Evolutionary conservation across 2,329 filamentous ascomycete genomes (phyloP).

Genomic region (Fusarium scirpi): DNA sequence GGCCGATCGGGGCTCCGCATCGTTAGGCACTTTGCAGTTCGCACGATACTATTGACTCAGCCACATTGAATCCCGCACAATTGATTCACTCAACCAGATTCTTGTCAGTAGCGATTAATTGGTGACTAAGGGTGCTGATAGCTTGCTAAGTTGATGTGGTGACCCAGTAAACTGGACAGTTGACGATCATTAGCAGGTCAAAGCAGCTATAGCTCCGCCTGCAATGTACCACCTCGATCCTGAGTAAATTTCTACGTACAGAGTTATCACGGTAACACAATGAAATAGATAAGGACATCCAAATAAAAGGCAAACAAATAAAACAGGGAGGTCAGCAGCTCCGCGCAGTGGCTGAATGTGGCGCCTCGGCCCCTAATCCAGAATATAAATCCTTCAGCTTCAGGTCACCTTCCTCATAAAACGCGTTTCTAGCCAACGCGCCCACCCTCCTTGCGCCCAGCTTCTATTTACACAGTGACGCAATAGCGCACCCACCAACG

Average conservation of each 20-base stretch:
- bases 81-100: neutral
- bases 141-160: neutral
- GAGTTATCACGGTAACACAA: neutral
- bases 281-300: neutral
- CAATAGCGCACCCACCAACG: constrained; percentile 29
- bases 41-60: neutral
- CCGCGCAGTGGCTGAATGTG: constrained; percentile 31
- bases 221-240: neutral
- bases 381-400: neutral
- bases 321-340: constrained; percentile 19
- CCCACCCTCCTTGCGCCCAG: constrained; percentile 38
- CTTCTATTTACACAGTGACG: constrained; percentile 36
- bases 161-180: neutral
- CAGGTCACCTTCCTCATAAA: constrained; percentile 7
- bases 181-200: neutral
- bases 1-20: neutral
- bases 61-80: neutral
- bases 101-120: neutral
- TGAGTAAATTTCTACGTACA: neutral
- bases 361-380: constrained; percentile 31
- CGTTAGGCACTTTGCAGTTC: neutral
- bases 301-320: neutral
- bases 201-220: neutral
- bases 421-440: constrained; percentile 40
- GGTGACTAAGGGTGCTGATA: neutral